These are phyloP conservation scores for Aureobasidium zeae DNA, from an alignment of 2,329 filamentous ascomycete species.

Conservation along the genomic window DNA sequence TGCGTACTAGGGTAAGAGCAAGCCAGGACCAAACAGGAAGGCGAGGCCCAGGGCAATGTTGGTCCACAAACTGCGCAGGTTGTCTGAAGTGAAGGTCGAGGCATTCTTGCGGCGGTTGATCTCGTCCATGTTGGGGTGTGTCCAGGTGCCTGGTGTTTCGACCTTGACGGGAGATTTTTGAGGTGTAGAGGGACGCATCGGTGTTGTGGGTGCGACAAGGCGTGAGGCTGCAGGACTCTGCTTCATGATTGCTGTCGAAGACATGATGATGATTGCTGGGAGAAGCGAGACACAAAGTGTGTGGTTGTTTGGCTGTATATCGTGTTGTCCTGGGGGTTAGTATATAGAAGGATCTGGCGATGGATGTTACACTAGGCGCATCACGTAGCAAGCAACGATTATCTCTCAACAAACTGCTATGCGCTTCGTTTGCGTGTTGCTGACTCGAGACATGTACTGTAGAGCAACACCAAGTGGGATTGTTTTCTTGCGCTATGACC, in stretches of 20 bases:
- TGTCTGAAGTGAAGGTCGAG: conserved; percentile 67
- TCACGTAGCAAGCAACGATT: background rate
- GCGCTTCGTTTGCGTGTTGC: background rate
- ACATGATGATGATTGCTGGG: conserved; percentile 19
- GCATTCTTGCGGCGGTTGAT: conserved; percentile 73
- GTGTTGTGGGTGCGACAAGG: conserved; percentile 22
- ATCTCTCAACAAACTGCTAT: background rate
- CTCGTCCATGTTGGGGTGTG: conserved; percentile 79
- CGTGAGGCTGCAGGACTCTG: conserved; percentile 11
- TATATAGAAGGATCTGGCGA: background rate
- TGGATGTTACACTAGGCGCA: background rate
- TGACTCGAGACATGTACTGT: background rate
- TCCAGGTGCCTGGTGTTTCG: conserved; percentile 60
- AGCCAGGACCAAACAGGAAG: conserved; percentile 37
- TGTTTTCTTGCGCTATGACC: conserved; percentile 5
- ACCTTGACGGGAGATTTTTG: conserved; percentile 9
- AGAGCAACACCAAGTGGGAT: background rate
- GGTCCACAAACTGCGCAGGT: conserved; percentile 59
- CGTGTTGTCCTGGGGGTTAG: conserved; percentile 7
- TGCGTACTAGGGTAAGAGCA: conserved; percentile 16
- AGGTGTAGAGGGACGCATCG: background rate
- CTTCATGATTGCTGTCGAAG: conserved; percentile 21
- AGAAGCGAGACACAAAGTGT: background rate
- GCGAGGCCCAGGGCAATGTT: conserved; percentile 51
- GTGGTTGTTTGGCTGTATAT: background rate